These are phyloP conservation scores for Dovyalis caffra DNA, from an alignment of 345 rosid genomes.

Conservation along the genomic window DNA sequence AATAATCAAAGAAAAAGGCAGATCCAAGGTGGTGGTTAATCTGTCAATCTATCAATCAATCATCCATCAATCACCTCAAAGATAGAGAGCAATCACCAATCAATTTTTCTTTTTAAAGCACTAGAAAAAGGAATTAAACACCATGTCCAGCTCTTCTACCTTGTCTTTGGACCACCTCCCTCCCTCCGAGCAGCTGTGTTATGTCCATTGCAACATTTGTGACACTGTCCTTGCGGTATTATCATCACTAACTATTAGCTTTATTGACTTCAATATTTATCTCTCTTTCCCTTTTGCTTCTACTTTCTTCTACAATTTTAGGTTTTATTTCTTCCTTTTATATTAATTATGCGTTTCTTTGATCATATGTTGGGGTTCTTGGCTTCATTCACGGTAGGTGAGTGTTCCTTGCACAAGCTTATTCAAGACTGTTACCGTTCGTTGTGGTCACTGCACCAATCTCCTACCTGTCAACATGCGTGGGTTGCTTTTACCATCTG, in stretches of 20 bases:
- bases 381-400: conserved; percentile 44
- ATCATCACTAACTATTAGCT: not conserved
- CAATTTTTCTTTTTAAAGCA: conserved; percentile 21
- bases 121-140: conserved; percentile 13
- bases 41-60: conserved; percentile 49
- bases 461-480: conserved; percentile 91
- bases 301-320: not conserved
- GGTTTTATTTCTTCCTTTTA: not conserved
- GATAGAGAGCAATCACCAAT: conserved; percentile 24
- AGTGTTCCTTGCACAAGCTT: conserved; percentile 94
- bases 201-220: conserved; percentile 97
- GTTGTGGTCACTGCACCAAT: conserved; percentile 96
- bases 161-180: conserved; percentile 39
- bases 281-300: not conserved
- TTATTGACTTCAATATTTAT: not conserved
- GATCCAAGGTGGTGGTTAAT: conserved; percentile 51
- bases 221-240: conserved; percentile 89
- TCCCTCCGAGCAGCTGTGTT: conserved; percentile 87
- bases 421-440: conserved; percentile 94
- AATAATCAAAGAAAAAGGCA: conserved; percentile 30
- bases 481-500: conserved; percentile 56
- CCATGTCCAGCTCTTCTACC: conserved; percentile 41
- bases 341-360: not conserved
- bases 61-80: conserved; percentile 16
- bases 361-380: not conserved